Evolutionary conservation across 768 basidiomycete species (phyloP).

Genomic region (Favolaschia claudopus): DNA sequence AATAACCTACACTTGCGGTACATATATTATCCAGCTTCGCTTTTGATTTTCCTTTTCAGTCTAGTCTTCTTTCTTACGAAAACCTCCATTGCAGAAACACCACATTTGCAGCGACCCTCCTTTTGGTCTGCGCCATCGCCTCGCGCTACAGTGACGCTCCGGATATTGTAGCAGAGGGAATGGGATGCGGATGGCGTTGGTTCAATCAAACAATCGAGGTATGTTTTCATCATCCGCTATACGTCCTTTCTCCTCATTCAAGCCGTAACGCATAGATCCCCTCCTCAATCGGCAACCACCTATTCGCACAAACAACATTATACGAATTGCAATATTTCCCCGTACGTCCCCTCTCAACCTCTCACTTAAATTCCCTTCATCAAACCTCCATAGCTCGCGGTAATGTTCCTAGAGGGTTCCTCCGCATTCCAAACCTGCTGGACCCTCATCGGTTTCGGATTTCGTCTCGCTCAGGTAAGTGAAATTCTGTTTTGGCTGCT

Average conservation of each 20-base stretch:
- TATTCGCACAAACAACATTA: conserved; percentile 69
- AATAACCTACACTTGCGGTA: conserved; percentile 55
- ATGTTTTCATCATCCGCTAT: not conserved
- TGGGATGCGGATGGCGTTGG: conserved; percentile 70
- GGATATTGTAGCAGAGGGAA: conserved; percentile 44
- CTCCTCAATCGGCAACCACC: conserved; percentile 64
- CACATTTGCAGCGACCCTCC: conserved; percentile 63
- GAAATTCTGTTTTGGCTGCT: too few species aligned
- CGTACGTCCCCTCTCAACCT: conserved; percentile 48
- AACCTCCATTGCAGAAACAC: conserved; percentile 43
- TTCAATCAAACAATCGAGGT: conserved; percentile 77
- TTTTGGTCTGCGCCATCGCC: conserved; percentile 77
- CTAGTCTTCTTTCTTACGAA: too few species aligned
- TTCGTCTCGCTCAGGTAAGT: conserved; percentile 21
- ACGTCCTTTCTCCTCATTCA: too few species aligned
- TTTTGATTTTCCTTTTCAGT: not conserved
- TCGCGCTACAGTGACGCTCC: conserved; percentile 66
- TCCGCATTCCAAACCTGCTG: conserved; percentile 70
- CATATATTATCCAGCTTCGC: not conserved
- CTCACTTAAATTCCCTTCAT: conserved; percentile 17
- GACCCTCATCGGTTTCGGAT: conserved; percentile 64
- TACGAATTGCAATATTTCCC: conserved; percentile 79
- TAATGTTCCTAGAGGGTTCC: conserved; percentile 60
- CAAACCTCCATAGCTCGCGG: conserved; percentile 56
- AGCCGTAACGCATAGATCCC: conserved; percentile 45